These are phyloP conservation scores for Arachnopeziza araneosa DNA, from an alignment of 2,329 filamentous ascomycete genomes.

Conservation along the genomic window DNA sequence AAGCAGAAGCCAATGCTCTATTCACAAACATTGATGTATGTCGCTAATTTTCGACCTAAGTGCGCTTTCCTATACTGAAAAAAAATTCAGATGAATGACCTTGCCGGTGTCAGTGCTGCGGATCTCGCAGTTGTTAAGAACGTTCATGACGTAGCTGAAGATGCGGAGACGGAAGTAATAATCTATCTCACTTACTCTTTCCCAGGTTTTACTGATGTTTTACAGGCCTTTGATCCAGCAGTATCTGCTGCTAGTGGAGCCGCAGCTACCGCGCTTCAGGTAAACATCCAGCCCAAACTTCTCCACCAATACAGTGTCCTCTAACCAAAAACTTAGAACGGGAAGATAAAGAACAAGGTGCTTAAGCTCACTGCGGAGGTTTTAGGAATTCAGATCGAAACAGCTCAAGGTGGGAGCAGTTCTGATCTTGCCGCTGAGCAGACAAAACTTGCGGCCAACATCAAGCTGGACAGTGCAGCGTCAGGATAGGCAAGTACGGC, in stretches of 20 bases:
- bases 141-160: constrained; percentile 47
- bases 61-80: not conserved
- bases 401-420: constrained; percentile 44
- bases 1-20: constrained; percentile 39
- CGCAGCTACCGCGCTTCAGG: constrained; percentile 43
- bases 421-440: constrained; percentile 41
- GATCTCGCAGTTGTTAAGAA: constrained; percentile 46
- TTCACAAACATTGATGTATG: constrained; percentile 33
- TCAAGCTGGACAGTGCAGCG: constrained; percentile 40
- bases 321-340: constrained; percentile 32
- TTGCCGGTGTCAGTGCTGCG: constrained; percentile 37
- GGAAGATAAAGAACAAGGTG: constrained; percentile 57
- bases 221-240: constrained; percentile 47
- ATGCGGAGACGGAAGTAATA: constrained; percentile 37
- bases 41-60: too few species aligned
- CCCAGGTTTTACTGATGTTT: constrained; percentile 5
- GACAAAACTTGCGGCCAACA: constrained; percentile 49
- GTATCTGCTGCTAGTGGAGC: constrained; percentile 43
- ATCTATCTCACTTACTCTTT: not conserved
- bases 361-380: constrained; percentile 50
- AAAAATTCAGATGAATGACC: constrained; percentile 30
- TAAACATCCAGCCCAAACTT: constrained; percentile 13
- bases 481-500: constrained; percentile 42
- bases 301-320: not conserved
- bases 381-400: constrained; percentile 43